Conservation (phyloP, 371 early-diverging fungal species). For the Haplosporangium sp. region DNA sequence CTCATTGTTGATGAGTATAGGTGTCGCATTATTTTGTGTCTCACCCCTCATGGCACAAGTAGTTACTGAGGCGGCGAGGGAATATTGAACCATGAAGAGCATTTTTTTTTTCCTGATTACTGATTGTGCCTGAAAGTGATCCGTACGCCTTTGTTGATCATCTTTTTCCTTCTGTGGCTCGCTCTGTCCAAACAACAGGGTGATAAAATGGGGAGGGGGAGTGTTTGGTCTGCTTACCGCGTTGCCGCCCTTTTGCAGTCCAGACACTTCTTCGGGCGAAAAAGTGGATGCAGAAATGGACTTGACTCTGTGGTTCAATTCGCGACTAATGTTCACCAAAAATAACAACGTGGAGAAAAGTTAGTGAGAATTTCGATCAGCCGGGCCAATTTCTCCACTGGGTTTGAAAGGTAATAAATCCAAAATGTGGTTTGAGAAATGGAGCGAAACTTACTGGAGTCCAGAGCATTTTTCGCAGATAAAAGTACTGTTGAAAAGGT, state of each 20-base stretch:
- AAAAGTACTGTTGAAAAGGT: slow-evolving; percentile 69
- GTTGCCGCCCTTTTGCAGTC: slow-evolving; percentile 73
- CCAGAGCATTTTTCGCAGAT: slow-evolving; percentile 76
- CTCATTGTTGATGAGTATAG: not conserved
- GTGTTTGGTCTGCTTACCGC: slow-evolving; percentile 53
- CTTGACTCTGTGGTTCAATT: slow-evolving; percentile 76
- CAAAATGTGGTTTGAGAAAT: not conserved
- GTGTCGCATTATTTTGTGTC: no score
- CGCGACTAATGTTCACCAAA: slow-evolving; percentile 59
- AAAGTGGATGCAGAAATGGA: slow-evolving; percentile 76
- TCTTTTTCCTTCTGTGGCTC: no score
- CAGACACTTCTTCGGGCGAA: slow-evolving; percentile 66
- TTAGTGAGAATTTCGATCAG: slow-evolving; percentile 1
- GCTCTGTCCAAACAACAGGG: no score
- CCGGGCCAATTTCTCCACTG: not conserved
- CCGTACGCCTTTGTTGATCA: no score
- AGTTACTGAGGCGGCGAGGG: no score
- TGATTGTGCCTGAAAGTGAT: no score
- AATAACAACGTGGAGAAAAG: not conserved
- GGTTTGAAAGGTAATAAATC: not conserved
- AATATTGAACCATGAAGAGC: no score
- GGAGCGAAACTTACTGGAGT: slow-evolving; percentile 63
- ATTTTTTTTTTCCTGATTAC: no score
- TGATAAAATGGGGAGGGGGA: no score
- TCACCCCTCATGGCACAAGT: no score